Percentiles rank a stretch among this genome's conserved stretches.
Conservation (phyloP, 768 basidiomycete species). For the Lentinula lateritia region DNA sequence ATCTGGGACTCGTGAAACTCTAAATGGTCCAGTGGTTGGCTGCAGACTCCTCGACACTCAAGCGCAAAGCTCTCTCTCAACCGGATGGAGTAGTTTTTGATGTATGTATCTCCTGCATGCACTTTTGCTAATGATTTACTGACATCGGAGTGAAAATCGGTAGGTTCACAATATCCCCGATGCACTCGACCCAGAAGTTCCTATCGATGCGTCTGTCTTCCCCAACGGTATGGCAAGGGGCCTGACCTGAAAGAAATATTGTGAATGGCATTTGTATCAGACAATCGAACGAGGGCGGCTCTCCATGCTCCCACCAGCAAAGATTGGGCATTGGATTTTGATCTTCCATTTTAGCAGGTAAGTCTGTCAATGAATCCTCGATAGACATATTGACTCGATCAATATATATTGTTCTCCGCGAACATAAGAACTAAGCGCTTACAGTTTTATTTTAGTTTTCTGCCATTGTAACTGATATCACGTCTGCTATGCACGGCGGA, state of each 20-base stretch:
- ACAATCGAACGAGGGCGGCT: constrained; percentile 28
- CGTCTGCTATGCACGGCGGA: too few species aligned
- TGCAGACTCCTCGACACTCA: too few species aligned
- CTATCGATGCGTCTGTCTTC: constrained; percentile 33
- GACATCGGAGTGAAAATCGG: too few species aligned
- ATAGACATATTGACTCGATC: not conserved
- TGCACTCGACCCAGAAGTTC: constrained; percentile 25
- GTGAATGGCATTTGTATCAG: not conserved
- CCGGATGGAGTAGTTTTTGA: not conserved
- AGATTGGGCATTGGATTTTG: constrained; percentile 27
- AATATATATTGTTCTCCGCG: not conserved
- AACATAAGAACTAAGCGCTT: too few species aligned
- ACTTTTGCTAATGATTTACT: not conserved
- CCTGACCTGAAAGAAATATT: not conserved
- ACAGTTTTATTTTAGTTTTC: too few species aligned
- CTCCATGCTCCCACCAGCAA: constrained; percentile 41
- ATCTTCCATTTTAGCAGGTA: constrained; percentile 11
- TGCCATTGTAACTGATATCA: too few species aligned
- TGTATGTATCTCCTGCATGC: not conserved
- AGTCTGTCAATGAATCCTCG: not conserved
- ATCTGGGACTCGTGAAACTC: too few species aligned
- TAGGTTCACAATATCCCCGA: constrained; percentile 28
- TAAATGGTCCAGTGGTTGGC: too few species aligned
- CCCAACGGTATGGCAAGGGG: constrained; percentile 29
- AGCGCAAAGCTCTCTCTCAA: not conserved